These are phyloP conservation scores for Pythium rishiriense DNA, from an alignment of 352 stramenopile species.

Conservation along the genomic window DNA sequence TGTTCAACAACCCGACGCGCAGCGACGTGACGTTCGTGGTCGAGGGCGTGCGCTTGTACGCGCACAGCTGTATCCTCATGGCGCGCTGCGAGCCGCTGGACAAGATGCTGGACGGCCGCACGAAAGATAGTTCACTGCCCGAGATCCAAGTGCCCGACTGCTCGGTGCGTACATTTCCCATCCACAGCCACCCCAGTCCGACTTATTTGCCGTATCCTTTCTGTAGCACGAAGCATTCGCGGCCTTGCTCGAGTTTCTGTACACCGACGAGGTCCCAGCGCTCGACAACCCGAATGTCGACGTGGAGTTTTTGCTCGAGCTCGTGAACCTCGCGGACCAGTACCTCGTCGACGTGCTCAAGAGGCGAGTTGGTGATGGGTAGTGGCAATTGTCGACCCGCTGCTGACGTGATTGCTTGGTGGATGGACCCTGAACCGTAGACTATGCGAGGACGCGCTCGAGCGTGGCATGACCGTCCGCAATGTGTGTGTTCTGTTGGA, in stretches of 20 bases:
- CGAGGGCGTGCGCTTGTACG: conserved; percentile 63
- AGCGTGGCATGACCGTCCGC: conserved; percentile 64
- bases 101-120: conserved; percentile 89
- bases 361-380: conserved; percentile 41
- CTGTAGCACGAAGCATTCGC: conserved; percentile 74
- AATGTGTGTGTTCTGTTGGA: conserved; percentile 81
- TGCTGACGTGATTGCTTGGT: neutral
- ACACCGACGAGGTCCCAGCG: conserved; percentile 76
- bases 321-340: conserved; percentile 84
- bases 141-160: conserved; percentile 78
- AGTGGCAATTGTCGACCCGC: no score
- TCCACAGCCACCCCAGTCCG: no score
- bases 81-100: conserved; percentile 88
- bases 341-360: conserved; percentile 72
- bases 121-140: conserved; percentile 69
- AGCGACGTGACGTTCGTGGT: conserved; percentile 87
- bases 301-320: conserved; percentile 76
- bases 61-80: conserved; percentile 87
- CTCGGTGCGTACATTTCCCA: conserved; percentile 63
- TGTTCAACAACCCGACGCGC: conserved; percentile 83
- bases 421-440: conserved; percentile 31
- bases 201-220: no score
- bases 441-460: conserved; percentile 69
- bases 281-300: conserved; percentile 33
- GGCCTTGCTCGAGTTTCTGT: conserved; percentile 87